These are phyloP conservation scores for Dalbergia cultrata DNA, from an alignment of 306 rosid genomes.

Conservation along the genomic window DNA sequence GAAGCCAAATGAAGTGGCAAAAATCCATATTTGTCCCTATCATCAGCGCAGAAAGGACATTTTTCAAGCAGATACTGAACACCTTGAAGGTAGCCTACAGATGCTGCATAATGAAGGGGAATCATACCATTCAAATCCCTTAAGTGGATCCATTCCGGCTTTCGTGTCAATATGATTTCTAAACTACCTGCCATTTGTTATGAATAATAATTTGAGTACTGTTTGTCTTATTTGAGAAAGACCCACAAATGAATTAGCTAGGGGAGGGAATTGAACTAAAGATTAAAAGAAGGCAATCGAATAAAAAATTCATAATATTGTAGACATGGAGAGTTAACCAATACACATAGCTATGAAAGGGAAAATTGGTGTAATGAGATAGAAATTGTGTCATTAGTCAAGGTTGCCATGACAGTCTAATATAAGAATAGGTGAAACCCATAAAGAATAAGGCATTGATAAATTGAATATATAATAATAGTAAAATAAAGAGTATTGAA, in stretches of 20 bases:
- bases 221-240: not conserved
- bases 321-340: not conserved
- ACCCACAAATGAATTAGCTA: not conserved
- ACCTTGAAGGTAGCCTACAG: conserved; percentile 24
- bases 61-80: not conserved
- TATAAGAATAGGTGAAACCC: too few relatives aligned
- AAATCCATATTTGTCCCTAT: not conserved
- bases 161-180: not conserved
- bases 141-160: not conserved
- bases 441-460: too few relatives aligned
- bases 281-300: too few relatives aligned
- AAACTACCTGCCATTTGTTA: not conserved
- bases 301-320: too few relatives aligned
- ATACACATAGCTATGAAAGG: not conserved
- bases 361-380: too few relatives aligned
- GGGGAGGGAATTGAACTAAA: not conserved
- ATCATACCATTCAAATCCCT: not conserved
- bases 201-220: not conserved
- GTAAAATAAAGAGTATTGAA: too few relatives aligned
- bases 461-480: too few relatives aligned
- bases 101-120: conserved; percentile 32
- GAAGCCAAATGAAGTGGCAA: conserved; percentile 8
- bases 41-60: not conserved
- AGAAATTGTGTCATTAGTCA: too few relatives aligned
- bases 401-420: too few relatives aligned